These are phyloP conservation scores for Teratosphaeria nubilosa DNA, from an alignment of 2,329 filamentous ascomycete genomes.

Conservation along the genomic window DNA sequence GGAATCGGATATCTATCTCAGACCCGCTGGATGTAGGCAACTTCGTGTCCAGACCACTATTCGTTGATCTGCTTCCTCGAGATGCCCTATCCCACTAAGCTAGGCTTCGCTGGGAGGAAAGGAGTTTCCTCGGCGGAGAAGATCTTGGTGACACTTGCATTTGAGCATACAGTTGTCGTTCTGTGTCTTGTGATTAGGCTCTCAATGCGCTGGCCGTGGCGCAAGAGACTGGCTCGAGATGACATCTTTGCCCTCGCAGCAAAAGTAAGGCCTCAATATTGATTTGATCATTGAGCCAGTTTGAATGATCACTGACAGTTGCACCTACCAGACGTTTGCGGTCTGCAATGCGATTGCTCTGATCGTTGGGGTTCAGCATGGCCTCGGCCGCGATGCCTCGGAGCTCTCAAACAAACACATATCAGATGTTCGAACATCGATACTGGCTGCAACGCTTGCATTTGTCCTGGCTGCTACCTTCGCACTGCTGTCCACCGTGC, in stretches of 20 bases:
- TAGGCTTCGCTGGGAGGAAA: not conserved
- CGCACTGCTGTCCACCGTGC: not conserved
- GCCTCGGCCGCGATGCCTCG: not conserved
- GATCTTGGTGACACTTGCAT: not conserved
- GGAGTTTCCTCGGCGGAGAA: not conserved
- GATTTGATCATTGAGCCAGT: not conserved
- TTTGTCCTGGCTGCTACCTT: not conserved
- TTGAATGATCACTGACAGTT: not conserved
- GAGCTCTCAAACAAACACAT: not conserved
- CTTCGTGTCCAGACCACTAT: not conserved
- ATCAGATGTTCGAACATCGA: not conserved
- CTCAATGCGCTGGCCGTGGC: slow-evolving; percentile 1
- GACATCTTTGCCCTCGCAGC: not conserved
- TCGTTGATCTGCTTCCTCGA: not conserved
- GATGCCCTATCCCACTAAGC: not conserved
- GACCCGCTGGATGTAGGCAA: not conserved
- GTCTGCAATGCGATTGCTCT: not conserved
- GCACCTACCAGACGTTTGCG: not conserved
- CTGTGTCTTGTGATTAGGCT: not conserved
- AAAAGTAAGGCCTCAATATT: not conserved
- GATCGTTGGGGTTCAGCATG: not conserved
- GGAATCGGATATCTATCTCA: not conserved
- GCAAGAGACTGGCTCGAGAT: not conserved
- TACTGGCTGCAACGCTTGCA: not conserved
- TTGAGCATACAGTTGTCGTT: not conserved